Base-by-base conservation (phyloP, 768 basidiomycete species). In the Leccinum arenicola region DNA sequence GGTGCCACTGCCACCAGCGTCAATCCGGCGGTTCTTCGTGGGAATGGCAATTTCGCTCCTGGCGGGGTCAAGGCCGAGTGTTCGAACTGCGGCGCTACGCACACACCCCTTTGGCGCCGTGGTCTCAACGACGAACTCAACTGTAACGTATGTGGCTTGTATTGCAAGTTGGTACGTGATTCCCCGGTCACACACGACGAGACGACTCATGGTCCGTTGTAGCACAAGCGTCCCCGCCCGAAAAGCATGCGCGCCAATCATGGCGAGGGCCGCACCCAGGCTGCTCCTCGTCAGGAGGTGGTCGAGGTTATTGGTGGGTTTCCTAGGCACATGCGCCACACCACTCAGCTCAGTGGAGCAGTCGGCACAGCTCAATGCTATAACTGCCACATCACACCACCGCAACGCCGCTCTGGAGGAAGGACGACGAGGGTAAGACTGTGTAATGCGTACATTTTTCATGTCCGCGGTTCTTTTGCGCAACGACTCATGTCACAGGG, bases 381-480 rank as follows among this genome's bases (percentile, higher is more conserved):
- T 74, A 93, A 93, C 68, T 93, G 91, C 76, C 88, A 92, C 25
- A 27, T 27, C 25, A 27, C 68, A 93, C 92, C 23, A 93, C 89
- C 3, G 89, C 91, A 14, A 93, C 92, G 6, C 92, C 92, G n/a
- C 82, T 93, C 43, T 93, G 91, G 91, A 82, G 91, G 62, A 93
- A 93, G 74, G 92, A 93, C 65, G 91, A 93, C 65, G 92, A 93
- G 74, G 91, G 91, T 56, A 91, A 91, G 78, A 93, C 91, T 0
- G 90, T 93, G 92, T 78, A 93, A 93, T 66, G 91, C 92, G 88
- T 93, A 71, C 73, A 88, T 84, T n/a, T 48, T 48, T 52, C n/a
- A 6, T 17, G 14, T 53, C 9, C 10, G 27, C 38, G n/a, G 35
- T 58, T 55, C 49, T n/a, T 55, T 52, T 56, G 36, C 60, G 45